These are phyloP conservation scores for Wickerhamiella galacta DNA, from an alignment of 805 yeast species.

Conservation along the genomic window DNA sequence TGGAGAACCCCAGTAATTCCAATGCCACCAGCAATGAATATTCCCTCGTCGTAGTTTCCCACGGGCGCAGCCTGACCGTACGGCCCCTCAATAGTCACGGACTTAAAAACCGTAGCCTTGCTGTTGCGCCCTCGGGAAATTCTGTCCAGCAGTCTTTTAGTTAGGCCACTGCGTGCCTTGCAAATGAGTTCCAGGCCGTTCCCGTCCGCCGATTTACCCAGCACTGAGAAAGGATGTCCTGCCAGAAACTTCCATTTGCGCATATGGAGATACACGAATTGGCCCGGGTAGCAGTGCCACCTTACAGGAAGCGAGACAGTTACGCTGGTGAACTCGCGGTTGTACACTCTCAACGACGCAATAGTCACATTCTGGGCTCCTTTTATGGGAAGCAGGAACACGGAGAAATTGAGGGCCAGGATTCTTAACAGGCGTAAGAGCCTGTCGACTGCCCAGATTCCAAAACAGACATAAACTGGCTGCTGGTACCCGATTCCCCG, in stretches of 20 bases:
- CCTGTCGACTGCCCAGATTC: constrained; percentile 55
- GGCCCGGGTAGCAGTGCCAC: constrained; percentile 45
- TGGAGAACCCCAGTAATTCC: constrained; percentile 44
- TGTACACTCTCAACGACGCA: constrained; percentile 28
- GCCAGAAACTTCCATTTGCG: constrained; percentile 37
- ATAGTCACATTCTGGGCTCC: constrained; percentile 17
- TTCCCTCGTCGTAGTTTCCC: constrained; percentile 29
- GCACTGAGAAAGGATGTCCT: constrained; percentile 51
- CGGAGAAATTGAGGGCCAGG: constrained; percentile 20
- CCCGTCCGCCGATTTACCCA: constrained; percentile 26
- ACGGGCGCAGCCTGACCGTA: constrained; percentile 37
- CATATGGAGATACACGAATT: constrained; percentile 42
- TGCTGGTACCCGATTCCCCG: constrained; percentile 37
- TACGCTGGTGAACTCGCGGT: constrained; percentile 33
- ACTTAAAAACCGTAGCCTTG: constrained; percentile 22
- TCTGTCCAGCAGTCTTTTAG: constrained; percentile 25
- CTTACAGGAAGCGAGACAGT: constrained; percentile 33
- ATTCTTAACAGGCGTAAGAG: constrained; percentile 38
- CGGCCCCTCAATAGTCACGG: constrained; percentile 43
- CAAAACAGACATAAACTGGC: constrained; percentile 37
- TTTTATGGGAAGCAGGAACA: constrained; percentile 23
- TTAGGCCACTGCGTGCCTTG: constrained; percentile 38
- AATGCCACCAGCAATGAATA: constrained; percentile 47
- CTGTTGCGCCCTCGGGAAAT: constrained; percentile 21
- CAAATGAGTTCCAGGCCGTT: constrained; percentile 32